A percentile compares a stretch with the other conserved stretches of the same genome.
phyloP scores from a whole-genome alignment of 2,329 filamentous ascomycete genomes.

The Paracorniculantispora psalliotae region DNA sequence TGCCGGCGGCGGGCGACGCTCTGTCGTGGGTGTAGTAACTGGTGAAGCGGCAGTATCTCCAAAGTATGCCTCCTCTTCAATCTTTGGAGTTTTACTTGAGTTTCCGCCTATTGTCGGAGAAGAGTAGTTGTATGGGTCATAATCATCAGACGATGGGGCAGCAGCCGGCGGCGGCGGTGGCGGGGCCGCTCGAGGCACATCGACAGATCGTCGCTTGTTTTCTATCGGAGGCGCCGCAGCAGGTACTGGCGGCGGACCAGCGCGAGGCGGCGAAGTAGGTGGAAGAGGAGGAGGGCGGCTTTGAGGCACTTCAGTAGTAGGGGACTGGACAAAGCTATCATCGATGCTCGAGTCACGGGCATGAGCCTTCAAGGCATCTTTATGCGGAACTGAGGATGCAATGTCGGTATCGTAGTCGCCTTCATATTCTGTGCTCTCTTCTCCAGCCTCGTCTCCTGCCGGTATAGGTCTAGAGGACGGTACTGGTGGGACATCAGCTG shows the following conservation, averaged over 20 bases:
- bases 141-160: slow-evolving; percentile 55
- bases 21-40: slow-evolving; percentile 36
- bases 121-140: slow-evolving; percentile 61
- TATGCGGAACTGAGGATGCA: slow-evolving; percentile 86
- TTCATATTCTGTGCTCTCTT: slow-evolving; percentile 89
- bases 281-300: slow-evolving; percentile 53
- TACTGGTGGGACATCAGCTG: slow-evolving; percentile 46
- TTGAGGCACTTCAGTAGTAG: slow-evolving; percentile 40
- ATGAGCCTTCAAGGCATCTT: slow-evolving; percentile 84
- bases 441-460: slow-evolving; percentile 61
- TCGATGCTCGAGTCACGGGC: slow-evolving; percentile 72
- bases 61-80: slow-evolving; percentile 45
- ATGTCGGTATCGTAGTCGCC: slow-evolving; percentile 98
- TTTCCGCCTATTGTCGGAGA: slow-evolving; percentile 30
- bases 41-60: slow-evolving; percentile 43
- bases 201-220: slow-evolving; percentile 58
- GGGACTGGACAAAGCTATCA: slow-evolving; percentile 59
- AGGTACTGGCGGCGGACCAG: slow-evolving; percentile 61
- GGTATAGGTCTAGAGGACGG: slow-evolving; percentile 38
- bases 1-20: slow-evolving; percentile 41
- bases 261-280: slow-evolving; percentile 49
- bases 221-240: slow-evolving; percentile 48
- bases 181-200: slow-evolving; percentile 65
- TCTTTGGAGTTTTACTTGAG: slow-evolving; percentile 31
- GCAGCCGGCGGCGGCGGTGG: slow-evolving; percentile 54